Conservation (phyloP, 2,329 filamentous ascomycete genomes). For the Fusarium beomiforme region DNA sequence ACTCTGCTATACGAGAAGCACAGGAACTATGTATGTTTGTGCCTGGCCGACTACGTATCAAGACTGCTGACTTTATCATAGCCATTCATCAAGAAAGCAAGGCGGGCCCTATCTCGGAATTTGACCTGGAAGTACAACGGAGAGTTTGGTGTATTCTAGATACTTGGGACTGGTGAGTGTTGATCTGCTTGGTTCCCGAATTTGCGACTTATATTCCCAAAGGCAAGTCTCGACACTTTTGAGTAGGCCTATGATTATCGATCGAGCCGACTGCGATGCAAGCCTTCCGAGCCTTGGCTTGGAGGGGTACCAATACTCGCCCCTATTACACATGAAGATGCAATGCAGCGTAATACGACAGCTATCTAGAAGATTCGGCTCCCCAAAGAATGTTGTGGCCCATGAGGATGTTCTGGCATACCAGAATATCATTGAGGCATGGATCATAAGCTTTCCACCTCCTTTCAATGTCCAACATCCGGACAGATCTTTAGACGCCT, state of each 20-base stretch:
- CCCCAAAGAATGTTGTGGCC: constrained; percentile 42
- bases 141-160: constrained; percentile 51
- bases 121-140: constrained; percentile 50
- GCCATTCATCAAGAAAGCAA: constrained; percentile 47
- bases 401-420: constrained; percentile 48
- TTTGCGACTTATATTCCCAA: not conserved
- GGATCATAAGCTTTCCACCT: constrained; percentile 55
- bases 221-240: constrained; percentile 52
- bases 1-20: constrained; percentile 49
- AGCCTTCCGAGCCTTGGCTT: constrained; percentile 47
- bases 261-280: constrained; percentile 47
- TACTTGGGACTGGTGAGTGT: constrained; percentile 51
- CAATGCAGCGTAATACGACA: constrained; percentile 48
- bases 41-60: too few relatives aligned
- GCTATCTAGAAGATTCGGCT: constrained; percentile 46
- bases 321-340: constrained; percentile 50
- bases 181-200: not conserved
- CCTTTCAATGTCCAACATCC: constrained; percentile 52
- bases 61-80: constrained; percentile 22
- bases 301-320: constrained; percentile 47
- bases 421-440: constrained; percentile 51
- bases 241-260: constrained; percentile 48
- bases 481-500: constrained; percentile 53
- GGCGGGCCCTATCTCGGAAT: constrained; percentile 42
- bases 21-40: constrained; percentile 47